Base-by-base conservation (phyloP, 441 rosid genomes). In the Adansonia gregorii region DNA sequence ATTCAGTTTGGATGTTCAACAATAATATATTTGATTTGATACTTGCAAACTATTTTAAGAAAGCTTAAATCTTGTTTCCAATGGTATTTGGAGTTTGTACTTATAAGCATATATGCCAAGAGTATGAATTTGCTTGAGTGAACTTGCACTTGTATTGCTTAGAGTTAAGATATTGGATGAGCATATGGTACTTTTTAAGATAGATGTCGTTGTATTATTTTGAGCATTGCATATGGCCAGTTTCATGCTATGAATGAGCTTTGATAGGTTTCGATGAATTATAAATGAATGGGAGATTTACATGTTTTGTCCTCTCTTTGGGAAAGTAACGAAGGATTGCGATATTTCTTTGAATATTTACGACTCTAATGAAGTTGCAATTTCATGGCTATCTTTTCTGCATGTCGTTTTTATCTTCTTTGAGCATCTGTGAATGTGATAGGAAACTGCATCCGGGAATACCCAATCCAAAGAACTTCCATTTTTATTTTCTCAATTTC, bases 221-320 rank as follows among this genome's bases (percentile, higher is more conserved):
- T 19, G 19, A 3, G 59, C 45, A 2, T 11, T 66, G 43, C 66
- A 10, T 31, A 54, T 31, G 56, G 39, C 19, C 6, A 2, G 19
- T n/a, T 54, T 75, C 58, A 69, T 41, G 9, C 9, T 11, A n/a
- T 56, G 69, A 68, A 67, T 67, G 65, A 22, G 48, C 67, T 31
- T 7, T 7, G 61, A 24, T 67, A 12, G 61, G 45, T 39, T 61
- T 27, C 24, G n/a, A 27, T 5, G 8, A 19, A 49, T 69, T 49
- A 12, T 68, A 48, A 49, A 69, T 49, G 6, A 54, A 45, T 45
- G 35, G 54, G 20, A 48, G 20, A 48, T 69, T 68, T 51, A 24
- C 22, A 6, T 49, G 20, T 49, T 49, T 69, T n/a, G 12, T 39
- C 2, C 3, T 35, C 12, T 31, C 67, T 39, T 39, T 65, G 49